These are phyloP conservation scores for Circinella umbellata DNA, from an alignment of 371 early-diverging fungal genomes.

Conservation along the genomic window DNA sequence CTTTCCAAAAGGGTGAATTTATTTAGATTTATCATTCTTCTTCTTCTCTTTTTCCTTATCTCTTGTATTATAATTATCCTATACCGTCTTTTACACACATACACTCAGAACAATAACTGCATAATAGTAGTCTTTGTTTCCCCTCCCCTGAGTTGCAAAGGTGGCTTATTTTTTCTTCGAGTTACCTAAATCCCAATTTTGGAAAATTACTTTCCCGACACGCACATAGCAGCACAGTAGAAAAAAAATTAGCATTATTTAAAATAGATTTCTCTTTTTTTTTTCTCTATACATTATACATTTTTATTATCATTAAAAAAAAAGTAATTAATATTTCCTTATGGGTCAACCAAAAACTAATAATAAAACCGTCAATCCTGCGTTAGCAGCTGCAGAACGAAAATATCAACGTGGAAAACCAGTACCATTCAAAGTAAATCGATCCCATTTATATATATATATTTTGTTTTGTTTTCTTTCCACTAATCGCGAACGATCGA, in stretches of 20 bases:
- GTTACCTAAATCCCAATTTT: neutral
- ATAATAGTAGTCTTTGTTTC: too few relatives aligned
- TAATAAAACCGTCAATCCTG: constrained; percentile 2
- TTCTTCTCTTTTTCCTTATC: neutral
- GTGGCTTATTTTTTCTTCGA: neutral
- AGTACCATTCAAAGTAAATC: constrained; percentile 17
- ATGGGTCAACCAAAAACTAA: constrained; percentile 10
- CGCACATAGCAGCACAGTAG: neutral
- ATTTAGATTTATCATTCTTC: constrained; percentile 18
- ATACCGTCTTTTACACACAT: too few relatives aligned
- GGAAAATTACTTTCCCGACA: neutral
- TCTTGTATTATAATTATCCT: neutral
- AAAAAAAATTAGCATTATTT: constrained; percentile 7
- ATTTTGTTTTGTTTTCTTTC: neutral
- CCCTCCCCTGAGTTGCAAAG: neutral
- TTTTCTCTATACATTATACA: neutral
- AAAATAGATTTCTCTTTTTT: neutral
- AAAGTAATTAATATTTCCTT: neutral
- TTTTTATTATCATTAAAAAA: neutral
- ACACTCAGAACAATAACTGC: too few relatives aligned
- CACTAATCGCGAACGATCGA: neutral
- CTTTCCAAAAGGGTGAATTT: constrained; percentile 43
- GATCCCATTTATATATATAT: neutral
- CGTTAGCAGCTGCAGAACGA: neutral
- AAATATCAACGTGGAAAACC: constrained; percentile 24